Conservation (phyloP, 192 early-diverging fungal species). For the Ramicandelaber brevisporus region DNA sequence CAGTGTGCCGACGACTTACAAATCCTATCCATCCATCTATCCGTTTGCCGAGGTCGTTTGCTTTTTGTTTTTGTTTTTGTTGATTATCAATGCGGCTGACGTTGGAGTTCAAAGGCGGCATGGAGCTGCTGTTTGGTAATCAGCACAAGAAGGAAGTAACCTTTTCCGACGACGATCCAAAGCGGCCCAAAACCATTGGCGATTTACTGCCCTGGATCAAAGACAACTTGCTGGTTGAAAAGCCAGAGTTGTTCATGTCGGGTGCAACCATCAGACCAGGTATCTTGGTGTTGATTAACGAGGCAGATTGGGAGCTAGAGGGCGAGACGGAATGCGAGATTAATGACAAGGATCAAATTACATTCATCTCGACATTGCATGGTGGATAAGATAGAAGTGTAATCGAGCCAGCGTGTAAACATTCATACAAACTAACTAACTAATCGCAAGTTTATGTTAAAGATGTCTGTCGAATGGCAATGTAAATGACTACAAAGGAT, state of each 20-base stretch:
- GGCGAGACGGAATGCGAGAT: conserved; percentile 65
- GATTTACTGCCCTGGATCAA: conserved; percentile 48
- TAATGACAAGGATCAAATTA: conserved; percentile 48
- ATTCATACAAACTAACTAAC: too few species aligned
- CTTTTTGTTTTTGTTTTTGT: too few species aligned
- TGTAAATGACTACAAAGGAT: too few species aligned
- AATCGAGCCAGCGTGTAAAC: too few species aligned
- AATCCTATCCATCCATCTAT: too few species aligned
- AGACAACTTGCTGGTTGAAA: conserved; percentile 38
- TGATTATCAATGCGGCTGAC: conserved; percentile 2
- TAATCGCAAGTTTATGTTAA: too few species aligned
- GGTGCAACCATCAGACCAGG: conserved; percentile 75
- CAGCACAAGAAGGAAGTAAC: conserved; percentile 19
- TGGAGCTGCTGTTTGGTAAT: conserved; percentile 78
- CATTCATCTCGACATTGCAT: conserved; percentile 95
- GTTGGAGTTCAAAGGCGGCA: conserved; percentile 43
- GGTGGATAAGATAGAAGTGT: conserved; percentile 37
- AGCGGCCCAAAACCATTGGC: conserved; percentile 20
- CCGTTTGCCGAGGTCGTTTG: too few species aligned
- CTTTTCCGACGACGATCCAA: conserved; percentile 4
- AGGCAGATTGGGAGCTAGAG: conserved; percentile 87
- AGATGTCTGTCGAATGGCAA: too few species aligned
- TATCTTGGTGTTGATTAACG: conserved; percentile 84
- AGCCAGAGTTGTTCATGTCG: conserved; percentile 64
- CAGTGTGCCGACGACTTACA: too few species aligned